Percentiles rank a stretch among this genome's conserved stretches.
Conservation (phyloP, 2,329 filamentous ascomycete genomes). For the Pestalotiopsis sp. region DNA sequence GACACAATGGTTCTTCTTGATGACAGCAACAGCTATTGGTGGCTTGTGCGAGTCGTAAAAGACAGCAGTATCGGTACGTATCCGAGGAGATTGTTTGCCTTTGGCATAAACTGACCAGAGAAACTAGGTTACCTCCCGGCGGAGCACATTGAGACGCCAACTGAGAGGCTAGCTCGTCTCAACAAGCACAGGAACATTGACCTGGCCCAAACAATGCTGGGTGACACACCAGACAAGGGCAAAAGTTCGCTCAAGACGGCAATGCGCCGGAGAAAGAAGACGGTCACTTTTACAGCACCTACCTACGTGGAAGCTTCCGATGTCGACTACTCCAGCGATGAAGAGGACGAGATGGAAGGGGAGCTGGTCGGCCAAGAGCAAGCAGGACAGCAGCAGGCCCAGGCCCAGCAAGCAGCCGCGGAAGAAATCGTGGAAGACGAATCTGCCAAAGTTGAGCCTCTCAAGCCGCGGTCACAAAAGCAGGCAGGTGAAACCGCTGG, state of each 20-base stretch:
- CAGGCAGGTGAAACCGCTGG: slow-evolving; percentile 36
- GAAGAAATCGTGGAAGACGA: slow-evolving; percentile 48
- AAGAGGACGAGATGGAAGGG: slow-evolving; percentile 68
- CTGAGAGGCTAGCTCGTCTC: slow-evolving; percentile 86
- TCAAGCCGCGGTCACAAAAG: slow-evolving; percentile 50
- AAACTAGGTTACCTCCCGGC: slow-evolving; percentile 85
- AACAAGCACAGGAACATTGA: slow-evolving; percentile 99
- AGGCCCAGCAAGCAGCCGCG: slow-evolving; percentile 30
- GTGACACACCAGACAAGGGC: slow-evolving; percentile 71
- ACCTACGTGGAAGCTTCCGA: slow-evolving; percentile 90
- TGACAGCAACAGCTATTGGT: slow-evolving; percentile 99
- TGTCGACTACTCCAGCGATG: slow-evolving; percentile 80
- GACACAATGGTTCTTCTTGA: slow-evolving; percentile 98
- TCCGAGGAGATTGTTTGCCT: not conserved
- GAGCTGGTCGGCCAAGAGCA: slow-evolving; percentile 43
- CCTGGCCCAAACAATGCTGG: slow-evolving; percentile 65
- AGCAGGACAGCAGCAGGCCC: slow-evolving; percentile 31
- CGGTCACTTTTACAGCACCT: slow-evolving; percentile 80
- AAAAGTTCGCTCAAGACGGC: slow-evolving; percentile 83
- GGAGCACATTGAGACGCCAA: slow-evolving; percentile 97
- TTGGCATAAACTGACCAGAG: not conserved
- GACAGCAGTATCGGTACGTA: slow-evolving; percentile 83
- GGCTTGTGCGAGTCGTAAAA: slow-evolving; percentile 95
- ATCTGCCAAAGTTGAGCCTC: slow-evolving; percentile 56
- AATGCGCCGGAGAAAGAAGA: slow-evolving; percentile 84